Evolutionary conservation across 2,329 filamentous ascomycete species (phyloP), one percentile per base, ranked within the genome.

Genomic region (Cadophora sp.): DNA sequence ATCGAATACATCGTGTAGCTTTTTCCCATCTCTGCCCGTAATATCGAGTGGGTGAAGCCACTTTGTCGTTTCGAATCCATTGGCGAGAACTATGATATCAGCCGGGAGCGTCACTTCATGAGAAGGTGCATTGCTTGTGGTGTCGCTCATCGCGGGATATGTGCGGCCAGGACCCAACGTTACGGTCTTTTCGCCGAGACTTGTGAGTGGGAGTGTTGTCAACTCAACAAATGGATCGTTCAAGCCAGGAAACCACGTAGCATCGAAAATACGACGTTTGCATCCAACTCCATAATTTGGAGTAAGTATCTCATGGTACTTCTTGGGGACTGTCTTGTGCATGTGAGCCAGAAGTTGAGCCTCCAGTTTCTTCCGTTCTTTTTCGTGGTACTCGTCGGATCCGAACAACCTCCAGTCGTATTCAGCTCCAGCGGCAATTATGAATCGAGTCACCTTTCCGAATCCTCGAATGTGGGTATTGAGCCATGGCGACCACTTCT

Each of bases 221-320:
- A 89, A 76, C 51, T 85, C 81, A 24, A 88, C 80, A 58, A 82
- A 82, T 0, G 82, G 77, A 53, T 84, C 78, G 29, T 85, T 80
- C 50, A 89, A 76, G 51, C 80, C 80, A 4, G 78, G 75, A 51
- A 84, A 81, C 85, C 86, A 89, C 5, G 77, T 76, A 29, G 81
- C 81, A 67, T 88, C 85, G 65, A 84, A 82, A 62, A 89, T 83
- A 19, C 86, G 80, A 55, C 86, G 79, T 75, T 89, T 89, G 76
- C 86, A 88, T 12, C 85, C 85, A 24, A 88, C 77, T 14, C 81
- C 79, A 68, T 88, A 89, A 68, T 88, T 80, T 1, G 87, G 87
- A 0, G 84, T 87, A 31, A 89, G 74, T 0, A 88, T 84, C 56
- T 87, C 83, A 71, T 86, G 84, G 69, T 88, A 89, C 73, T 87